Base-by-base conservation (phyloP, 1,139 yeast genomes). In the Blastobotrys proliferans region DNA sequence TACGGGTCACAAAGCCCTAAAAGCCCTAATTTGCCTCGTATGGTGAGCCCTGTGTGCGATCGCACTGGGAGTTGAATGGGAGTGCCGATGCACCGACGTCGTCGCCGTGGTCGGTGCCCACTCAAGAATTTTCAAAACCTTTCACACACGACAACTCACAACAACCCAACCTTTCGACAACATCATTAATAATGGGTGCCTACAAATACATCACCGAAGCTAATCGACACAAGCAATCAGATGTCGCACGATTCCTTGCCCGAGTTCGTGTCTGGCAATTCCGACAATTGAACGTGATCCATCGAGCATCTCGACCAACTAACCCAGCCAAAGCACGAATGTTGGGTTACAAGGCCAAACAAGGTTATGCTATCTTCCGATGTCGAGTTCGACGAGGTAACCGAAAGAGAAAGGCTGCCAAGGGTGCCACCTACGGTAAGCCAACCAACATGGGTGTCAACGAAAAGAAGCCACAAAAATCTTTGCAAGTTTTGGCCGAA, bases 391-490 rank as follows among this genome's bases (percentile, higher is more conserved):
- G 97, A 81, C 87, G 98, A 79, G 98, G 98, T 81, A 92, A 94
- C 81, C 90, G 98, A 83, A 92, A 92, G 96, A 87, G 96, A 80
- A 97, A 97, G 67, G 97, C 84, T 68, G 90, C 94, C 79, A 92
- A 92, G 92, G 98, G 98, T 85, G 97, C 97, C 67, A 92, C 97
- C 72, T 90, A 90, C 83, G 98, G 98, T 86, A 92, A 92, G 85
- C 98, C 98, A 83, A 92, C 98, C 80, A 92, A 92, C 95, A 95
- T 87, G 80, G 98, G 98, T 86, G 94, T 92, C 64, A 82, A 82
- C 81, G 97, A 92, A 76, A 86, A 92, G 79, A 92, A 92, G 81
- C 90, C 88, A 95, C 98, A 92, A 81, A 87, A 94, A 77, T 83
- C 97, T 57, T 79, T 87, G 74, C 87, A 95, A 76, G 79, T 95